Base-by-base conservation (phyloP, 2,329 filamentous ascomycete species). In the Apiospora hydei region DNA sequence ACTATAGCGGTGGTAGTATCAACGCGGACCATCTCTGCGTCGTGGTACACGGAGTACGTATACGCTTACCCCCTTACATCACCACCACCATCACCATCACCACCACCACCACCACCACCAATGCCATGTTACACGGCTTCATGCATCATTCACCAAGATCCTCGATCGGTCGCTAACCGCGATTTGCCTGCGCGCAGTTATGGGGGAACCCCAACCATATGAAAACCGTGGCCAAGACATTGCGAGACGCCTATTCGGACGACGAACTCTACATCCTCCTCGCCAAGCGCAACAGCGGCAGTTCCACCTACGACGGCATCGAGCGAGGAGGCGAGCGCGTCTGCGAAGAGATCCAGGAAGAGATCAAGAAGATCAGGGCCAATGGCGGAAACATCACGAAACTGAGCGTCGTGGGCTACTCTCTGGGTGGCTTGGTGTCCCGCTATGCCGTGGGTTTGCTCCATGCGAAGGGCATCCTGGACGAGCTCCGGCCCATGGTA, bases 361-460 rank as follows among this genome's bases (percentile, higher is more conserved):
- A 91, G 77, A 80, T 93, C 71, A 85, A 87, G 71, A 80, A 81
- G 64, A 87, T 91, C 69, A 87, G 88, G 68, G 83, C 84, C 57
- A 84, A 86, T 41, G 95, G 94, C 30, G 89, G 92, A 76, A 88
- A 89, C 57, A 92, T 98, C 78, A 91, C 84, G 67, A 97, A 95
- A 83, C 85, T 98, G 75, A 98, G 95, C 80, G 86, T 98, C 53
- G 88, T 96, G 61, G 96, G 96, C 51, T 98, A 98, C 81, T 97
- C 94, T 0, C 87, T 98, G 1, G 96, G 96, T 66, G 96, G 96
- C 0, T 85, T 98, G 8, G 91, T 98, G 5, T 91, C 94, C 13
- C 89, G 96, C 73, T 98, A 98, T 84, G 93, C 94, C 1, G 88
- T 98, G 71, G 96, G 96, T 0, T 84, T 98, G 77, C 86, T 98